phyloP scores from a whole-genome alignment of 192 early-diverging fungal genomes.

The Entomortierella lignicola region DNA sequence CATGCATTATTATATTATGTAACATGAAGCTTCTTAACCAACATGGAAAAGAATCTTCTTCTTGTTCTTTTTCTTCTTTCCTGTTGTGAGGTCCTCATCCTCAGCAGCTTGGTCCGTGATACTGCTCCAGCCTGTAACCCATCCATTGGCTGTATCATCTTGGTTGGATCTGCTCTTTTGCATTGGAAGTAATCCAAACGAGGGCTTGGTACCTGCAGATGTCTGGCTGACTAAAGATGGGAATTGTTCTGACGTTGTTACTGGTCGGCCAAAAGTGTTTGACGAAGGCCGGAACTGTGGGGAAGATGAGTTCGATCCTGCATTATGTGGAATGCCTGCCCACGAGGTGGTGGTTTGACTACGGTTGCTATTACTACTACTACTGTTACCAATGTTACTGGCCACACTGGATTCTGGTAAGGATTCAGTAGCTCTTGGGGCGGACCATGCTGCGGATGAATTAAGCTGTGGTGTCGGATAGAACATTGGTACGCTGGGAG shows the following conservation, averaged over 20 bases:
- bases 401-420: neutral
- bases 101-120: constrained; percentile 29
- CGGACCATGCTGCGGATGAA: constrained; percentile 33
- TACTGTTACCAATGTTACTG: constrained; percentile 10
- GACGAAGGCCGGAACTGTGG: constrained; percentile 47
- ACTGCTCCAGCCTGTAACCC: constrained; percentile 40
- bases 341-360: constrained; percentile 16
- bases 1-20: no score
- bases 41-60: constrained; percentile 77
- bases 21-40: constrained; percentile 56
- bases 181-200: constrained; percentile 45
- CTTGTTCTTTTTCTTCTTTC: constrained; percentile 72
- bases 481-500: constrained; percentile 26
- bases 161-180: constrained; percentile 21
- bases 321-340: constrained; percentile 30
- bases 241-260: constrained; percentile 25
- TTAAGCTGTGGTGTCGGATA: constrained; percentile 52
- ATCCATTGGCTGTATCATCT: constrained; percentile 42
- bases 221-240: constrained; percentile 34
- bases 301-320: constrained; percentile 3
- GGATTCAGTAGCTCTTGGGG: neutral
- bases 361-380: neutral
- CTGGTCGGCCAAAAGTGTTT: neutral
- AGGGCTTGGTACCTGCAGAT: constrained; percentile 27
- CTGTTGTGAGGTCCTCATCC: constrained; percentile 49